These are phyloP conservation scores for Glycyrrhiza uralensis DNA, from an alignment of 306 rosid species.

Conservation along the genomic window DNA sequence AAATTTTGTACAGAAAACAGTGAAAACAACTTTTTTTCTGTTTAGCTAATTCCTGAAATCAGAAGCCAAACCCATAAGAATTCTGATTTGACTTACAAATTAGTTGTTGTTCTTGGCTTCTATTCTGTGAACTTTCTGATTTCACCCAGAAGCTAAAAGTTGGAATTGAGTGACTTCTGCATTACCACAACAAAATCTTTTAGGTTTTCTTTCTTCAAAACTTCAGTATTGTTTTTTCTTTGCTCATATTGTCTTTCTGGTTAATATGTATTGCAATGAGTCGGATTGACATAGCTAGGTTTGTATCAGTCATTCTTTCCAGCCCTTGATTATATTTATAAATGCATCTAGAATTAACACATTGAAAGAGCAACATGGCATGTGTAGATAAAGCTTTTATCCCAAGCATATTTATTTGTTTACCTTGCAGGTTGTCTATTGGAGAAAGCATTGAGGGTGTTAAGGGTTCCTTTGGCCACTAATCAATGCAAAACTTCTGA, in stretches of 20 bases:
- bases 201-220: neutral
- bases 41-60: too few relatives aligned
- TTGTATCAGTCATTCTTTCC: neutral
- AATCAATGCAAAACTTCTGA: slow-evolving; percentile 8
- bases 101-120: too few relatives aligned
- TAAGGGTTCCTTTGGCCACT: slow-evolving; percentile 66
- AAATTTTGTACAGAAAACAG: too few relatives aligned
- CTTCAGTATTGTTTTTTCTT: neutral
- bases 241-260: neutral
- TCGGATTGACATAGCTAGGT: neutral
- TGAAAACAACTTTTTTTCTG: too few relatives aligned
- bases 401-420: slow-evolving; percentile 2
- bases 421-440: slow-evolving; percentile 63
- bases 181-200: neutral
- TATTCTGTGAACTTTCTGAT: too few relatives aligned
- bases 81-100: too few relatives aligned
- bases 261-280: neutral
- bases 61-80: too few relatives aligned
- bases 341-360: neutral
- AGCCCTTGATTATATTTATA: neutral
- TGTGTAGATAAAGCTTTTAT: slow-evolving; percentile 1
- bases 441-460: slow-evolving; percentile 88
- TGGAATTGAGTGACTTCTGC: neutral
- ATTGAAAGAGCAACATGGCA: neutral
- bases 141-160: too few relatives aligned